phyloP scores from a whole-genome alignment of 805 yeast genomes.

The Scheffersomyces amazonensis region DNA sequence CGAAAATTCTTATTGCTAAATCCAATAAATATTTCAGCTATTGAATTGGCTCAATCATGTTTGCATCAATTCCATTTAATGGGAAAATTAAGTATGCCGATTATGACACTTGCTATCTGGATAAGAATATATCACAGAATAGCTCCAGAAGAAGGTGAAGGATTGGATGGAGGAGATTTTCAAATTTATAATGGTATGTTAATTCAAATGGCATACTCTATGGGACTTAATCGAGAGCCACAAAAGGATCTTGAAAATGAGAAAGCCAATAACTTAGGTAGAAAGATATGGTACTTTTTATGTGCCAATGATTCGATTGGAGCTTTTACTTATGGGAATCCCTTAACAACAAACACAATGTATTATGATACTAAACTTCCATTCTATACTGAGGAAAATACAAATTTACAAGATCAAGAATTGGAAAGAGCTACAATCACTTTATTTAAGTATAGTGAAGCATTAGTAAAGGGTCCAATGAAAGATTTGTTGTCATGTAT shows the following conservation, averaged over 20 bases:
- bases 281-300: slow-evolving; percentile 28
- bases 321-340: slow-evolving; percentile 44
- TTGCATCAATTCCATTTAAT: slow-evolving; percentile 52
- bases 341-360: slow-evolving; percentile 32
- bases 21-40: slow-evolving; percentile 45
- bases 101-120: slow-evolving; percentile 27
- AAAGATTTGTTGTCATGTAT: slow-evolving; percentile 20
- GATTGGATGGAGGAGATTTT: slow-evolving; percentile 37
- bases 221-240: slow-evolving; percentile 42
- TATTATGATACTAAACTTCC: slow-evolving; percentile 48
- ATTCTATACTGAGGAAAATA: slow-evolving; percentile 27
- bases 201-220: slow-evolving; percentile 35
- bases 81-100: slow-evolving; percentile 28
- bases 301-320: slow-evolving; percentile 36
- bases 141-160: slow-evolving; percentile 43
- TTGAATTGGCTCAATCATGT: slow-evolving; percentile 53
- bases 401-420: slow-evolving; percentile 29
- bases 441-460: slow-evolving; percentile 24
- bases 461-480: slow-evolving; percentile 30
- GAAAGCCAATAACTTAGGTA: slow-evolving; percentile 14
- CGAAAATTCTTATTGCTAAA: slow-evolving; percentile 39
- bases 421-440: slow-evolving; percentile 34
- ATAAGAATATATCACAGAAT: slow-evolving; percentile 25
- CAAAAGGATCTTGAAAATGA: slow-evolving; percentile 22
- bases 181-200: slow-evolving; percentile 23